Evolutionary conservation across 495 filamentous ascomycete genomes (phyloP), one percentile per base, ranked within the genome.

Genomic region (Xylaria intraflava): DNA sequence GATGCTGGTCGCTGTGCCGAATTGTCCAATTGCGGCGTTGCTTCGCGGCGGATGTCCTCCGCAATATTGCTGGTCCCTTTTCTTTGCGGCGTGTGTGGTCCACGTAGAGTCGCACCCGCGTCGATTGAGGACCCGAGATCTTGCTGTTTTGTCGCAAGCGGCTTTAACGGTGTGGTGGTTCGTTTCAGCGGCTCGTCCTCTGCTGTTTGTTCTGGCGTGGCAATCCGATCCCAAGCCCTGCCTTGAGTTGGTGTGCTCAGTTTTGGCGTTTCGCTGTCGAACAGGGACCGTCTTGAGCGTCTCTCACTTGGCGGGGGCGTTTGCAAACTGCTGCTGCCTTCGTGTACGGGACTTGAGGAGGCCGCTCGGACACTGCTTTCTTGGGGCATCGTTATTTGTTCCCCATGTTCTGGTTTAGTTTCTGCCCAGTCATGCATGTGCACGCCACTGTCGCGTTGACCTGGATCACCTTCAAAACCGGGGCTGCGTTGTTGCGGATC

Each of bases 381-480:
- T 22, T 27, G 12, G 20, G 27, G 35, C 11, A 2, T 14, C 35
- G 26, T 12, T 27, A 2, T 33, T 58, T 51, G 50, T 44, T 46
- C 14, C 23, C 53, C 51, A 22, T 57, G 56, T 16, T 9, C 14
- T 10, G 58, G 36, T 36, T 36, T 45, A 39, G 27, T 20, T 27
- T 64, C 66, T 9, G 49, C 41, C 62, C 56, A 68, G 30, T 73
- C 72, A 12, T 67, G 69, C n/a, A 78, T 64, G 59, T 79, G 71
- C 17, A 80, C 69, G 30, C 77, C 78, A 62, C 78, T 80, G 53
- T 81, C 78, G 1, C 77, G 76, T 26, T 66, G 60, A 24, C 62
- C 60, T 22, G 73, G 61, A 46, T 67, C 55, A 31, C 63, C 61
- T 23, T 47, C 65, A n/a, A 19, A 11, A 5, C 29, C 14, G 23